Evolutionary conservation across 768 basidiomycete genomes (phyloP).

Genomic region (Psilocybe tampanensis): DNA sequence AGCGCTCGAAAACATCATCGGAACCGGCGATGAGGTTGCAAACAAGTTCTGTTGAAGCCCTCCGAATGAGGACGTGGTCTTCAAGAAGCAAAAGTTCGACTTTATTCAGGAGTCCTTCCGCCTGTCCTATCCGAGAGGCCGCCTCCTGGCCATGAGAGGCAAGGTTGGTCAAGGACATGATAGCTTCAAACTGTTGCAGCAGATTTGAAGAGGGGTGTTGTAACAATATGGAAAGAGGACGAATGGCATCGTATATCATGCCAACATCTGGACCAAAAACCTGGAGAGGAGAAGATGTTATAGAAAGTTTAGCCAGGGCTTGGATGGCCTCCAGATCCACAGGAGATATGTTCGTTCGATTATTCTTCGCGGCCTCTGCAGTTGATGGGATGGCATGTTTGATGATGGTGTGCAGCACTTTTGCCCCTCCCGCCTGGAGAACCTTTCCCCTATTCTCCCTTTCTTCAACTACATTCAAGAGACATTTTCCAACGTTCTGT

Average conservation of each 20-base stretch:
- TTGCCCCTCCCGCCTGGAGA: slow-evolving; percentile 78
- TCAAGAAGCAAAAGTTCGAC: slow-evolving; percentile 79
- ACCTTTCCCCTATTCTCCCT: slow-evolving; percentile 77
- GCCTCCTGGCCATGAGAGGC: slow-evolving; percentile 73
- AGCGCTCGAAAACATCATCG: slow-evolving; percentile 75
- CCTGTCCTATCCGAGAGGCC: slow-evolving; percentile 66
- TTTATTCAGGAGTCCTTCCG: slow-evolving; percentile 61
- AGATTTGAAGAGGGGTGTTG: slow-evolving; percentile 67
- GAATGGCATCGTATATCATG: slow-evolving; percentile 79
- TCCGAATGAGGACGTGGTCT: slow-evolving; percentile 77
- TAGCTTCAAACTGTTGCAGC: slow-evolving; percentile 86
- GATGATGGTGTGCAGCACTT: slow-evolving; percentile 61
- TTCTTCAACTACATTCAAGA: slow-evolving; percentile 76
- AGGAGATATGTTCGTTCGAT: slow-evolving; percentile 37
- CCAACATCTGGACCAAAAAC: slow-evolving; percentile 88
- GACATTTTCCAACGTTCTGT: slow-evolving; percentile 55
- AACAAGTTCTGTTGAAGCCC: slow-evolving; percentile 88
- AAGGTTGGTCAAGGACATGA: slow-evolving; percentile 97
- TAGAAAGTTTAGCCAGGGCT: slow-evolving; percentile 89
- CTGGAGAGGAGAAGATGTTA: slow-evolving; percentile 87
- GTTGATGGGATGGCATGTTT: slow-evolving; percentile 43
- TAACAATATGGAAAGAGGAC: slow-evolving; percentile 76
- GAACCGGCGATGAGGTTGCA: slow-evolving; percentile 89
- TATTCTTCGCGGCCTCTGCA: slow-evolving; percentile 23
- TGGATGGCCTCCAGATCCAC: slow-evolving; percentile 70